Evolutionary conservation across 352 stramenopile species (phyloP), one percentile per base, ranked within the genome.

Genomic region (Phytophthora cactorum): DNA sequence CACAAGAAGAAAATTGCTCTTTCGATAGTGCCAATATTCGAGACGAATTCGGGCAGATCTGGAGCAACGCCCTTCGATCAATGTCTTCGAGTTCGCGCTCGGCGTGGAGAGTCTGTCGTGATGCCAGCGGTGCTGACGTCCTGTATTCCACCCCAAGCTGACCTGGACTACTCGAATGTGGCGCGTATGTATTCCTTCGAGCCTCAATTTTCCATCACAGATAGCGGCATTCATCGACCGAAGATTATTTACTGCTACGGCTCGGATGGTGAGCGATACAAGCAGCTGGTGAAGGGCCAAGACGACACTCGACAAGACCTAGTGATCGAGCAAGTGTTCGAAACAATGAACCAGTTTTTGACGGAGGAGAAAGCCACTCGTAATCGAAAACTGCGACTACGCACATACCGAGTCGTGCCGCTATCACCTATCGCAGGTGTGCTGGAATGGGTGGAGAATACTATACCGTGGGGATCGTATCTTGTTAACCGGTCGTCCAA

Each of bases 361-460:
- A 79, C 74, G 28, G 84, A 91, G 22, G 81, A 96, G 43, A 70
- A 80, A 17, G 63, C 70, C 7, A 92, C 86, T 39, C 66, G 77
- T 1, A 77, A 88, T 47, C 79, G 89, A 3, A 88, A 92, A 12
- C 76, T 99, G 22, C 78, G 81, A 3, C 74, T 99, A 14, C 87
- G 96, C 9, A 99, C 97, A 15, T 99, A 99, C 80, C 97, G 97
- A 59, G 96, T 99, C 28, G 84, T 95, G 9, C 89, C 89, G 43
- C 62, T 96, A 5, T 95, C 86, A 11, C 96, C 96, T 4, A 89
- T 94, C 22, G 93, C 90, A 54, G 98, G 98, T 31, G 96, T 99
- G 51, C 78, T 99, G 5, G 98, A 99, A 75, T 99, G 96, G 96
- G 97, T 99, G 8, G 86, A 99, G 52, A 91, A 98, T 66, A 99